These are phyloP conservation scores for Septoria petroselini DNA, from an alignment of 2,329 filamentous ascomycete genomes.

Conservation along the genomic window DNA sequence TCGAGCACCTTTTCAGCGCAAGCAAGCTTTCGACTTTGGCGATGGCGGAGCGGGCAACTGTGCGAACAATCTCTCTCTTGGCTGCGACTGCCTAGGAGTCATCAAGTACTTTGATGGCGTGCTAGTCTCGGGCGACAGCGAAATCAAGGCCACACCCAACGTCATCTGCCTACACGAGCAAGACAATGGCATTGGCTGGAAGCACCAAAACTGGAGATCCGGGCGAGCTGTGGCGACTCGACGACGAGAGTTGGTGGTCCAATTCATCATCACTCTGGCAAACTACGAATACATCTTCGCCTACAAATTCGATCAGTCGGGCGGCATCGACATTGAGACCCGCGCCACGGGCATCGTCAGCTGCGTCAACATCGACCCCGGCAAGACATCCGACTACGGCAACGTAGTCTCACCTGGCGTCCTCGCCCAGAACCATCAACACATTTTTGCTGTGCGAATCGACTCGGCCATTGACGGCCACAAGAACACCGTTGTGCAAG, in stretches of 20 bases:
- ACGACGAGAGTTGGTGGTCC: conserved; percentile 61
- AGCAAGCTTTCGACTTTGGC: conserved; percentile 70
- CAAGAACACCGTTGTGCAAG: conserved; percentile 52
- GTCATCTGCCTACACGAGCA: conserved; percentile 68
- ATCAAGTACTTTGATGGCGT: conserved; percentile 57
- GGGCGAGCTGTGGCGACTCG: conserved; percentile 60
- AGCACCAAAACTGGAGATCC: conserved; percentile 67
- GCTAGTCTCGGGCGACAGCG: conserved; percentile 54
- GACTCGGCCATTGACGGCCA: conserved; percentile 62
- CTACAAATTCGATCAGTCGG: conserved; percentile 63
- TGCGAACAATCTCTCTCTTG: conserved; percentile 65
- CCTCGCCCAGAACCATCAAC: conserved; percentile 67
- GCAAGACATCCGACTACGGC: conserved; percentile 50
- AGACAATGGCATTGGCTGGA: conserved; percentile 67
- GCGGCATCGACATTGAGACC: conserved; percentile 59
- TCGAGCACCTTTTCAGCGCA: conserved; percentile 63
- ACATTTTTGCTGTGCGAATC: conserved; percentile 64
- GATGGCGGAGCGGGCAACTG: conserved; percentile 65
- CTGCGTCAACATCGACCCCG: conserved; percentile 55
- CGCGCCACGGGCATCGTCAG: conserved; percentile 66
- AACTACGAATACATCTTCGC: conserved; percentile 67
- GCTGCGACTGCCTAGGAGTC: conserved; percentile 64
- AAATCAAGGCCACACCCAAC: conserved; percentile 54
- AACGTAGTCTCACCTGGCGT: conserved; percentile 64
- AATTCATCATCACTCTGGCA: conserved; percentile 65